Evolutionary conservation across 225 moss, liverwort and hornwort genomes (phyloP), one percentile per base, ranked within the genome.

Genomic region (Pleurozium schreberi): DNA sequence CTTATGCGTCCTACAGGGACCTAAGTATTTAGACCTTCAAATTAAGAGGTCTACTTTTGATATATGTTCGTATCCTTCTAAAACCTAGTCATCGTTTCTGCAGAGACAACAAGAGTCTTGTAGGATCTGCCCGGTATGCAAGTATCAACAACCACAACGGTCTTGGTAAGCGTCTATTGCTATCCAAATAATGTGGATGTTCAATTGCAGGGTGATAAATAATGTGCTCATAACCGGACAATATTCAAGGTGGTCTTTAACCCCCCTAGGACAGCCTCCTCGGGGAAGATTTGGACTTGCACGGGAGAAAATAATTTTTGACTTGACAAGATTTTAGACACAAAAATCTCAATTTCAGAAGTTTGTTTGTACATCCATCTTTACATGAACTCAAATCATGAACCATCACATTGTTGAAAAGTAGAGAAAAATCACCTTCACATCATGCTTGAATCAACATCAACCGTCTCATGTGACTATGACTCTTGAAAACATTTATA

Each of bases 141-240:
- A 98, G 98, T 89, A 97, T 98, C 89, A 96, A 94, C 88, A 98
- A 95, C 50, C 96, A 96, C 87, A 93, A 95, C 30, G 95, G 96
- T 60, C 91, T 95, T 68, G 96, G 98, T 95, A 74, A 91, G 87
- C 28, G 10, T 40, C 17, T 86, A 58, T 50, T 47, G 59, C 71
- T 50, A 70, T n/a, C 2, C 34, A 79, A 8, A 13, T 40, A 52
- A 10, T 61, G 38, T 43, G 43, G 22, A 45, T 45, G 59, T 85
- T 45, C 60, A 73, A 59, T 76, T 76, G 40, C 17, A 21, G 2
- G 40, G 52, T 67, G 57, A 55, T 57, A 79, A 55, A 10, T 45
- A 79, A 42, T 66, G 40, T 79, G 26, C 40, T 57, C 26, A 67
- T 26, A 80, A 55, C 1, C n/a, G n/a, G 4, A 6, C 43, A 2